Conservation (phyloP, 768 basidiomycete species). For the Collybiopsis confluens region DNA sequence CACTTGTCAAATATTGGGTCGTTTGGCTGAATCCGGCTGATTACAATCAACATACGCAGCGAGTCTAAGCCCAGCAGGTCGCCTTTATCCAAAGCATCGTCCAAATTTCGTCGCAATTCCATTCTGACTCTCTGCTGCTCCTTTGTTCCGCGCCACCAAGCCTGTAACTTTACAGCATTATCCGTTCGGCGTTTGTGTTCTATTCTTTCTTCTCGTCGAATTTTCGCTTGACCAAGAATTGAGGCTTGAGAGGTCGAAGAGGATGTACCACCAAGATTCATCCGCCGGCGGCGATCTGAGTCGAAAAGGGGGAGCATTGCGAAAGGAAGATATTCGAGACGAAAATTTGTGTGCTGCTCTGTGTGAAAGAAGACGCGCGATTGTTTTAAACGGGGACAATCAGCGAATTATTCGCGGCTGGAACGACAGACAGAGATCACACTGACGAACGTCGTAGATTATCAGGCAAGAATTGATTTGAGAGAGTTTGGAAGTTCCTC, state of each 20-base stretch:
- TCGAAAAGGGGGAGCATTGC: constrained; percentile 7
- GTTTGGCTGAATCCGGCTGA: constrained; percentile 36
- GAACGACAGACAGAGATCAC: too few species aligned
- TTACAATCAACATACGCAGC: constrained; percentile 61
- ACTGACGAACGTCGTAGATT: too few species aligned
- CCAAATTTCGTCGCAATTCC: constrained; percentile 47
- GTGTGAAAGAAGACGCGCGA: not conserved
- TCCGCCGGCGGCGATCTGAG: constrained; percentile 48
- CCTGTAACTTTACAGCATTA: constrained; percentile 57
- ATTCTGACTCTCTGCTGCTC: constrained; percentile 37
- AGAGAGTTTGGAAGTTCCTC: too few species aligned
- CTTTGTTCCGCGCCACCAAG: constrained; percentile 59
- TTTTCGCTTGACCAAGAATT: constrained; percentile 61
- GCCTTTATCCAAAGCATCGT: constrained; percentile 34
- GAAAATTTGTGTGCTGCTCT: not conserved
- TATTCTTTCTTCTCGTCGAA: constrained; percentile 53
- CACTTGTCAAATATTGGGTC: constrained; percentile 24
- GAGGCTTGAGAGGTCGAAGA: constrained; percentile 46
- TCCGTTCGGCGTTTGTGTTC: constrained; percentile 54
- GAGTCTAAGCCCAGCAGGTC: constrained; percentile 41
- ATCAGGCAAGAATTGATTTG: too few species aligned
- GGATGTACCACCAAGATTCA: constrained; percentile 71
- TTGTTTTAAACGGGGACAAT: too few species aligned
- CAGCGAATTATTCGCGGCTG: too few species aligned
- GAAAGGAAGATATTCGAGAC: not conserved